These are phyloP conservation scores for Neurospora sp. DNA, from an alignment of 495 filamentous ascomycete species.

Conservation along the genomic window DNA sequence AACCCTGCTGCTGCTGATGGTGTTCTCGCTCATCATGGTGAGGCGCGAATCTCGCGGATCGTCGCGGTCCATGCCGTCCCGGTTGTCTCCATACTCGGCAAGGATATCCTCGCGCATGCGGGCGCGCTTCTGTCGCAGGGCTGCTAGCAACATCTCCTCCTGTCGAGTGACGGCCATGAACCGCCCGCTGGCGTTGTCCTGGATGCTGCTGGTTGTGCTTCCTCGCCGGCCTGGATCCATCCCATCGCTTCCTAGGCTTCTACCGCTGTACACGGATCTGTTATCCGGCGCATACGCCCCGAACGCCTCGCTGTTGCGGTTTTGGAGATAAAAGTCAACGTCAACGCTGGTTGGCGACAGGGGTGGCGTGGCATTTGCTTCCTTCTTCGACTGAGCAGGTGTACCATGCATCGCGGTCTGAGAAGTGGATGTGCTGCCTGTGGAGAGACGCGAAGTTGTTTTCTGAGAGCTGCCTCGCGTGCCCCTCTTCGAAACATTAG, in stretches of 20 bases:
- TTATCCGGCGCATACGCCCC: constrained; percentile 6
- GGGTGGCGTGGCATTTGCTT: constrained; percentile 32
- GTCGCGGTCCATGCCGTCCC: constrained; percentile 5
- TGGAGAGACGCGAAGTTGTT: constrained; percentile 9
- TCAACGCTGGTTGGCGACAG: constrained; percentile 38
- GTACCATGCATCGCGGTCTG: constrained; percentile 4
- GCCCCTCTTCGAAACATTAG: constrained; percentile 5
- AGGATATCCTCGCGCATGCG: constrained; percentile 66
- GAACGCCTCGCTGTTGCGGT: constrained; percentile 4
- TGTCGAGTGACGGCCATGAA: constrained; percentile 81
- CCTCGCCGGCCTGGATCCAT: constrained; percentile 7
- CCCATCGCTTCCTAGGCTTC: constrained; percentile 10
- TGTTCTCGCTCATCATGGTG: constrained; percentile 15
- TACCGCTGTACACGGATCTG: constrained; percentile 12
- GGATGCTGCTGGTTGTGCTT: constrained; percentile 16
- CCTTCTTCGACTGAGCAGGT: background rate
- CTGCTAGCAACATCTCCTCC: constrained; percentile 73
- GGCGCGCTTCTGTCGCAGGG: constrained; percentile 68
- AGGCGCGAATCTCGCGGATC: constrained; percentile 7
- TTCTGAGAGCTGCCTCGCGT: constrained; percentile 13
- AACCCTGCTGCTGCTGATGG: constrained; percentile 11
- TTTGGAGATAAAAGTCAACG: constrained; percentile 33
- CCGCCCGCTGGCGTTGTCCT: constrained; percentile 40
- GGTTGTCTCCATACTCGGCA: constrained; percentile 38
- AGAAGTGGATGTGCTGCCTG: constrained; percentile 8